Base-by-base conservation (phyloP, 371 early-diverging fungal genomes). In the Parasitella parasitica region DNA sequence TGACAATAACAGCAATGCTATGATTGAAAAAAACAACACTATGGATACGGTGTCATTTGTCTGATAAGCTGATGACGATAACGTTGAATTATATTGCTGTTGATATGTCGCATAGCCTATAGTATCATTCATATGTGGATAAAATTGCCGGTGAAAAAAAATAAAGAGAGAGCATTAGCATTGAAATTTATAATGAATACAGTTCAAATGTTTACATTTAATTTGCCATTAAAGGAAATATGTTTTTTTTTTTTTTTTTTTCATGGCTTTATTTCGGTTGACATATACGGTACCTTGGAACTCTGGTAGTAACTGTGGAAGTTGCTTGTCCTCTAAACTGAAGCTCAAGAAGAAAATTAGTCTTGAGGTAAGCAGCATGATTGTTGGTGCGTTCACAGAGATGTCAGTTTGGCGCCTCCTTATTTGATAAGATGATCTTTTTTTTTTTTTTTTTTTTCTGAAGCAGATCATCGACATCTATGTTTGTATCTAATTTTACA, bases 41-140 rank as follows among this genome's bases (percentile, higher is more conserved):
- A 81, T 78, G 7, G 82, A 81, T 2, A 64, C 71, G 22, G 72
- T 61, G 20, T 78, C 77, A 18, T 63, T 78, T 0, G 73, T 34
- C 8, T 66, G 70, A 24, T 59, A 46, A 9, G 54, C 62, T 27
- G 69, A 28, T 8, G 54, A 59, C 4, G 63, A 35, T 9, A 57
- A 52, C 6, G 63, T 55, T 18, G 64, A 41, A 15, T 66, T 59
- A 37, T 67, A 64, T 64, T 81, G 78, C 16, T 78, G 78, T 49
- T 81, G 82, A 48, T 78, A 77, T 2, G 72, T 70, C 20, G 79
- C 75, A 68, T 77, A 80, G 7, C 77, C 80, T 49, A 80, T 73
- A 18, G 71, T 63, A 27, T 50, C 59, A 38, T 69, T 55, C 55
- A 55, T 62, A 27, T 22, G 36, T 36, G 12, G 8, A 20, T 18